These are phyloP conservation scores for Mycena belliarum DNA, from an alignment of 768 basidiomycete species.

Conservation along the genomic window DNA sequence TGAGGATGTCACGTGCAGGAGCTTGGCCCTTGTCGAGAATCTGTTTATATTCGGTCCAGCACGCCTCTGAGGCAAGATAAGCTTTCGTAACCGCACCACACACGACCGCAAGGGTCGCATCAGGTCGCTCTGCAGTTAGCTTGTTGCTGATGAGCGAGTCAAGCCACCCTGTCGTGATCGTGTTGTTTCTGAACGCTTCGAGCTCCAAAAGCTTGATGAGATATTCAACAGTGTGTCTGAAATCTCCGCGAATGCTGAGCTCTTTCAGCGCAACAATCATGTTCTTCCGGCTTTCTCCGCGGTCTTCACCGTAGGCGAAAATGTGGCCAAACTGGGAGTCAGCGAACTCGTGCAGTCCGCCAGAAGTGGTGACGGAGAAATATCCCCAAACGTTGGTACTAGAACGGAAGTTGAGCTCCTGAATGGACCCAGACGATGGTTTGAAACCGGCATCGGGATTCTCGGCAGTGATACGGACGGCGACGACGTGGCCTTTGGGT, in stretches of 20 bases:
- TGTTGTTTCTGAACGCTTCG: slow-evolving; percentile 95
- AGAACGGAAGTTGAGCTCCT: slow-evolving; percentile 99
- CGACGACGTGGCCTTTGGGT: slow-evolving; percentile 98
- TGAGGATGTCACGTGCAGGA: slow-evolving; percentile 89
- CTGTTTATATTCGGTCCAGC: slow-evolving; percentile 91
- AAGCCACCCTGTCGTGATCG: slow-evolving; percentile 98
- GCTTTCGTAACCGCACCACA: slow-evolving; percentile 97
- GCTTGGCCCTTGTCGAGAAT: slow-evolving; percentile 98
- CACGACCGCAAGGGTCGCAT: slow-evolving; percentile 88
- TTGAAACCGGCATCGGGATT: slow-evolving; percentile 99
- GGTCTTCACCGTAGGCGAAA: slow-evolving; percentile 97
- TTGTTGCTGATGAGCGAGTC: slow-evolving; percentile 96
- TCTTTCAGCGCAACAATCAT: slow-evolving; percentile 99
- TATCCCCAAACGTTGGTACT: slow-evolving; percentile 99
- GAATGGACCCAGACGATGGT: slow-evolving; percentile 93
- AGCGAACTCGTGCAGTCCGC: slow-evolving; percentile 97
- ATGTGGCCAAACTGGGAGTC: slow-evolving; percentile 99
- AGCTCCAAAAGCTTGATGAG: slow-evolving; percentile 96
- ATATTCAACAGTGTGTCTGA: slow-evolving; percentile 98
- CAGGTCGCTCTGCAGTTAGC: slow-evolving; percentile 96
- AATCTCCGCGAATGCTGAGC: slow-evolving; percentile 97
- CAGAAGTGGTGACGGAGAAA: slow-evolving; percentile 94
- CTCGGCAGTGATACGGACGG: slow-evolving; percentile 98
- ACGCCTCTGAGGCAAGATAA: slow-evolving; percentile 84
- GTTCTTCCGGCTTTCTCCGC: slow-evolving; percentile 93